Base-by-base conservation (phyloP, 176 grass and related monocot species). In the Areca catechu region DNA sequence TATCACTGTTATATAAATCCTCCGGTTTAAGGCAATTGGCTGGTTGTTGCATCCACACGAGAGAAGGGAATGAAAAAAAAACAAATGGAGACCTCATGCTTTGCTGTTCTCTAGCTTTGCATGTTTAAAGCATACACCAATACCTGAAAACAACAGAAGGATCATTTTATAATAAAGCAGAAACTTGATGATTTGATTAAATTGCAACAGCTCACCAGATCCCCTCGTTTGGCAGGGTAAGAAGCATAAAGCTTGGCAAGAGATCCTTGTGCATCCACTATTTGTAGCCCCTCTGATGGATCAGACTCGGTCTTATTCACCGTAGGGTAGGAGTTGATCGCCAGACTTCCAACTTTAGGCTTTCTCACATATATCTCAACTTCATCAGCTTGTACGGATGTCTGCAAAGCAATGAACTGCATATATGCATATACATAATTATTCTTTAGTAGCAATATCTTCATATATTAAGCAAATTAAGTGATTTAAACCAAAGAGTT, bases 381-480 rank as follows among this genome's bases (percentile, higher is more conserved):
- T 55, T 83, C 82, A 74, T 86, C 88, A 56, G 67, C 68, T 67
- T 67, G 73, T 73, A 49, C 51, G 18, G 71, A 82, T 74, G 77
- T 76, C 68, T 86, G 61, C 48, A 72, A 49, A 79, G 88, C 82
- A 10, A 91, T 59, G 61, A 91, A 82, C 88, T 91, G 59, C 28
- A 86, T 48, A 68, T 5, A 77, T 66, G 16, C 56, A 76, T 21
- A 43, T 14, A 21, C 0, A n/a, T 15, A 57, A 50, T 19, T 3
- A 12, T 50, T 49, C 55, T 43, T 12, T 43, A 43, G 34, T 43
- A 43, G 34, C 14, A 43, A 12, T 9, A 43, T 3, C 9, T 43
- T 43, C 34, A 43, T 14, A 43, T 43, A 43, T 14, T 43, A 10
- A 43, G 34, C 9, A 12, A 43, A 12, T 43, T 43, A 43, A 61